Base-by-base conservation (phyloP, 495 filamentous ascomycete species). In the Choiromyces venosus region DNA sequence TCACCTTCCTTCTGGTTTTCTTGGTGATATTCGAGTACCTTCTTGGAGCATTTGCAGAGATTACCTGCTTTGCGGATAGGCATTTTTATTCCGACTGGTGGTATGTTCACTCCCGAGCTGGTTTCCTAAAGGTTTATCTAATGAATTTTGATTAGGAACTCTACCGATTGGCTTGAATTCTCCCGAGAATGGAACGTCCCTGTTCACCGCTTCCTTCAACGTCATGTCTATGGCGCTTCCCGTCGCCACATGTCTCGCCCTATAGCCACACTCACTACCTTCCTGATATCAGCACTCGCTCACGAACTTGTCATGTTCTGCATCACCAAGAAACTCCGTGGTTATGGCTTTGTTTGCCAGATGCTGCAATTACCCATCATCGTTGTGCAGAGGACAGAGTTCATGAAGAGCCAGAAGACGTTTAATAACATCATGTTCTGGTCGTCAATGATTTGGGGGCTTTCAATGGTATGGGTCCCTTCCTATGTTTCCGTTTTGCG, bases 61-160 rank as follows among this genome's bases (percentile, higher is more conserved):
- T 97, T 73, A 97, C 95, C 29, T 89, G 91, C 76, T 98, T 98
- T 78, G 94, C 91, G 33, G 94, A 98, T 82, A 88, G 94, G 14
- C 93, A 95, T 82, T 98, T 98, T 83, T 98, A 97, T 83, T 90
- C 91, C 37, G 94, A 98, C 85, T 98, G 94, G 94, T 98, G 94
- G 94, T 67, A 46, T 66, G 4, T 5, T 37, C 29, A 5, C 29
- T 10, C 19, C 42, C 16, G 67, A 6, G 67, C 29, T 42, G 21
- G 42, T 18, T 68, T 9, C 29, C 0, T 65, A 37, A 35, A 68
- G 35, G 65, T 38, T 5, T 36, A 67, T 9, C 37, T 12, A 39
- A 38, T 39, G 68, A 46, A 40, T 71, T 35, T 66, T 19, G 19
- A 56, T 61, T 14, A 75, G 72, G 77, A 92, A 92, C 83, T 87